Evolutionary conservation across 176 grass and related monocot species (phyloP).

Genomic region (Areca catechu): DNA sequence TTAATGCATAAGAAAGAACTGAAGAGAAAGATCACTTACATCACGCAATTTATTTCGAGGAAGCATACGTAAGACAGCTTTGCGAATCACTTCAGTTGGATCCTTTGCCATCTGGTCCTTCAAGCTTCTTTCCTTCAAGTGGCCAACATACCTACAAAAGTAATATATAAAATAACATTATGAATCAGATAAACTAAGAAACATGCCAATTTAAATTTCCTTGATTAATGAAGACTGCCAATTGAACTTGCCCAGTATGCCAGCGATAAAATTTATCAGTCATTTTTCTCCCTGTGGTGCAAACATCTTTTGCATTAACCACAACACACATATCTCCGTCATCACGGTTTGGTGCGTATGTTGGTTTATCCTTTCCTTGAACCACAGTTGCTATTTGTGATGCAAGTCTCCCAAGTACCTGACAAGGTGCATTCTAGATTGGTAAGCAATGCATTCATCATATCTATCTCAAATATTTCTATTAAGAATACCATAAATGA

Average conservation of each 20-base stretch:
- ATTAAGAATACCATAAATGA: too few relatives aligned
- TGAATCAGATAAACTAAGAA: conserved; percentile 5
- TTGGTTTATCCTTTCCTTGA: conserved; percentile 97
- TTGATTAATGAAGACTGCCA: background rate
- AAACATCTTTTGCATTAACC: conserved; percentile 86
- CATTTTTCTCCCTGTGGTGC: conserved; percentile 87
- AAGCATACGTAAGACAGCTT: conserved; percentile 97
- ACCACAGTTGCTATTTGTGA: conserved; percentile 79
- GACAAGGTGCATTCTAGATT: conserved; percentile 3
- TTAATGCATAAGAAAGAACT: too few relatives aligned
- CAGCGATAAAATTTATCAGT: conserved; percentile 87
- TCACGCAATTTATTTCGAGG: conserved; percentile 87
- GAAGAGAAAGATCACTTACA: conserved; percentile 41
- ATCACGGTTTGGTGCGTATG: conserved; percentile 73
- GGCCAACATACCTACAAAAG: conserved; percentile 57
- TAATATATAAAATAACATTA: background rate
- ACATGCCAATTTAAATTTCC: background rate
- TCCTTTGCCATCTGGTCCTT: conserved; percentile 94
- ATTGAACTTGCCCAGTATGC: conserved; percentile 76
- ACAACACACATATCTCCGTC: conserved; percentile 94
- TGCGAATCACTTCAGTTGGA: conserved; percentile 91
- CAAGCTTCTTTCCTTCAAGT: conserved; percentile 84
- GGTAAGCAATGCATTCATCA: too few relatives aligned
- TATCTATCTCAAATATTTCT: too few relatives aligned
- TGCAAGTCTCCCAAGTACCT: conserved; percentile 88